Evolutionary conservation across 257 asterid genomes (phyloP), one percentile per base, ranked within the genome.

Genomic region (Hygrophila difformis): DNA sequence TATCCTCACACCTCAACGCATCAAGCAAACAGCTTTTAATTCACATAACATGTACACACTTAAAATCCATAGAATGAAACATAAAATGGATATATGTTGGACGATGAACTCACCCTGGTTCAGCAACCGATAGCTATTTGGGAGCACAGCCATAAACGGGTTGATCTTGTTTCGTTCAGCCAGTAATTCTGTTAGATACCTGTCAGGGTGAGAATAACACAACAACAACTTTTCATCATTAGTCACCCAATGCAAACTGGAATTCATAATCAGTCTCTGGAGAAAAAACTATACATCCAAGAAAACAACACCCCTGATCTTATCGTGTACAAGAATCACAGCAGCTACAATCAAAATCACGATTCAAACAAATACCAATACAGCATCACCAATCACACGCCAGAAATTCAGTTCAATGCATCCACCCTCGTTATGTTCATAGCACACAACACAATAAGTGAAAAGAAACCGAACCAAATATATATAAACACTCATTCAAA

Each of bases 91-190:
- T 9, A 53, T 11, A 23, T 1, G 46, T 33, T 37, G 60, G 45
- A 36, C 23, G n/a, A 53, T 38, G 14, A 41, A 62, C 93, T 73
- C 80, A 87, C 97, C 97, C 73, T 87, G 93, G 66, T 68, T 78
- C 68, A 87, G 68, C 73, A 87, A 66, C 65, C 88, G 70, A 47
- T 66, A 74, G 63, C 82, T 34, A 65, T 73, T 55, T 44, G 93
- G 93, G 43, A 87, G 83, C 68, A 83, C 94, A 5, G 88, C 76
- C 74, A 72, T 58, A 66, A 84, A 84, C 9, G 97, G 97, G 64
- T 53, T 54, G 4, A 87, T 69, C 46, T 78, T 84, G 56, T 70
- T 76, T 19, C 85, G 79, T 62, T 87, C 97, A 15, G 63, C 83
- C 56, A 84, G 73, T 64, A 87, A 65, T 49, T 81, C 95, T 1